These are phyloP conservation scores for Hippophae tibetana DNA, from an alignment of 306 rosid species.

Conservation along the genomic window DNA sequence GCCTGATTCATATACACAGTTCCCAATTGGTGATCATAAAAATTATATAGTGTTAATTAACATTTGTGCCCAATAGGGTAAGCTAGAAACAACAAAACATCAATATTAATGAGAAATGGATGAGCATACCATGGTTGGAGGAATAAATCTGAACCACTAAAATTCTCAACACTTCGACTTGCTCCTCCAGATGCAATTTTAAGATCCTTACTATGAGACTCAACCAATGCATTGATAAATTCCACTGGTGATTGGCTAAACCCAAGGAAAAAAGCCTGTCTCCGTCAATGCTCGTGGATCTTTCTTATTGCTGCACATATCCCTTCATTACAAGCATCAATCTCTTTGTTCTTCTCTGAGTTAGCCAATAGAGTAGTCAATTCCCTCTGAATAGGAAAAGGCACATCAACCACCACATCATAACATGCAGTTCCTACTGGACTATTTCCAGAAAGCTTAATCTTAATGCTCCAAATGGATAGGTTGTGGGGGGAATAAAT, in stretches of 20 bases:
- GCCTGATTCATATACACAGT: too few species aligned
- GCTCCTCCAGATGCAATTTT: conserved; percentile 85
- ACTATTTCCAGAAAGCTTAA: conserved; percentile 80
- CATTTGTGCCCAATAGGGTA: too few species aligned
- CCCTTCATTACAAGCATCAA: conserved; percentile 83
- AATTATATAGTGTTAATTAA: neutral
- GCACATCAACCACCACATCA: conserved; percentile 88
- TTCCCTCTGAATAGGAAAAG: conserved; percentile 92
- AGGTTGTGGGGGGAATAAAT: conserved; percentile 84
- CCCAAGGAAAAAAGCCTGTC: conserved; percentile 94
- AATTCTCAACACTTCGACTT: conserved; percentile 80
- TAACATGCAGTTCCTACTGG: conserved; percentile 92
- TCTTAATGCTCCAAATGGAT: conserved; percentile 81
- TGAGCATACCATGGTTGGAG: conserved; percentile 81
- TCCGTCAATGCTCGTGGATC: conserved; percentile 89
- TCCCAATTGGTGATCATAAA: neutral
- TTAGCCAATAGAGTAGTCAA: conserved; percentile 71
- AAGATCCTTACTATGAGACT: conserved; percentile 91
- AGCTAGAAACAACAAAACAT: neutral
- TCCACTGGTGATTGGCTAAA: conserved; percentile 98
- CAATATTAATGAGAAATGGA: conserved; percentile 3
- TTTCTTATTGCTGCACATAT: conserved; percentile 76
- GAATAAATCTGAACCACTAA: conserved; percentile 84
- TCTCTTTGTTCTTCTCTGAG: conserved; percentile 94
- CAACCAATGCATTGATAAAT: conserved; percentile 79